Evolutionary conservation across 2,329 filamentous ascomycete species (phyloP), one percentile per base, ranked within the genome.

Genomic region (Botrytis sinoallii): DNA sequence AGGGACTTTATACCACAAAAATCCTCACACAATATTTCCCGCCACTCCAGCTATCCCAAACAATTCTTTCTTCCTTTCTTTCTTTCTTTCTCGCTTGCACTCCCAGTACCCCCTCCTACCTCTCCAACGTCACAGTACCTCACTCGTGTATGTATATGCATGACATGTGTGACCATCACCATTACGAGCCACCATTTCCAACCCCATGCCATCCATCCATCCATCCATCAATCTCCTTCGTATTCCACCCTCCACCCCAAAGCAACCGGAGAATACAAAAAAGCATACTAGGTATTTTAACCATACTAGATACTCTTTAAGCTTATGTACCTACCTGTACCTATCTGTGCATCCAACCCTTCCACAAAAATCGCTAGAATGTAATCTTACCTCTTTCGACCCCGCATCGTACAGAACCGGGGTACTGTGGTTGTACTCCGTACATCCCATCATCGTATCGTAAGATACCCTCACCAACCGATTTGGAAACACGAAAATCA

Each of bases 1-100:
- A 20, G 18, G 32, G 35, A 22, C 52, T 52, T 69, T 69, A 69
- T 57, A 69, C 42, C 32, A 7, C n/a, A 69, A 55, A 68, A 57
- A 18, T 57, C 52, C 6, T 29, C 52, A 16, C 14, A 9, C n/a
- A 3, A 18, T 9, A 18, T 18, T 8, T 9, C n/a, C 52, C 29
- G 4, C 1, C 25, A 3, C 20, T 32, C 32, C 32, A 32, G 32
- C 32, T 2, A 25, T 20, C 18, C 63, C 4, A n/a, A 0, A 16
- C 10, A 16, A 42, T 42, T 42, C 1, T 44, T 44, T 25, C 3
- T 4, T 42, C 14, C 40, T 0, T 42, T 14, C 40, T 29, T 14
- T 25, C 3, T 14, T 42, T 42, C 40, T 3, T 14, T 3, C 40
- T 29, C 14, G 3, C 25, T 9, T 55, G n/a, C 14, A 55, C 52